Base-by-base conservation (phyloP, 108 stramenopile genomes). In the Epipyxis sp. region DNA sequence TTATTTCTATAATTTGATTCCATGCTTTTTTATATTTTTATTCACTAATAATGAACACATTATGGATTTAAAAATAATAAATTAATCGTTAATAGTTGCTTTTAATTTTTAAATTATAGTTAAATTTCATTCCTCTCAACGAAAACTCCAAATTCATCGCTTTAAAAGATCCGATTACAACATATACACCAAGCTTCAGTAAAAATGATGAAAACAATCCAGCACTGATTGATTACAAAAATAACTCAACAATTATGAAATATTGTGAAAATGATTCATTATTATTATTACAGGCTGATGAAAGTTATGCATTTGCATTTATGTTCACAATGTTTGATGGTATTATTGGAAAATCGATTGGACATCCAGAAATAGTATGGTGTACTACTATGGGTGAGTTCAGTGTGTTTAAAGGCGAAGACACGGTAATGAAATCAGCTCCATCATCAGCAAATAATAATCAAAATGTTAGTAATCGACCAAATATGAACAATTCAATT, bases 261-360 rank as follows among this genome's bases (percentile, higher is more conserved):
- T n/a, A n/a, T n/a, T n/a, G n/a, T n/a, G n/a, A n/a, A 20, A 42
- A 65, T 37, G 44, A 46, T 37, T 37, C 40, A 6, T 6, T 37
- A 57, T 13, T 57, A 29, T 6, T 34, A 13, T 25, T 74, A 42
- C 44, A 34, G 20, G 41, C 71, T 6, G 71, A 74, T 57, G 71
- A 74, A 74, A 30, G n/a, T 42, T 37, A 34, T 27, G 71, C 71
- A 10, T 74, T 74, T 42, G 71, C 71, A 46, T 74, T 74, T 32
- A 29, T 27, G 27, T 46, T 6, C 32, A 74, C 71, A 6, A 35
- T 42, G 6, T 3, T 27, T 6, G 71, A 46, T 13, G 3, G 6
- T 37, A 6, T 57, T 27, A 30, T 74, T 10, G 71, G 34, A 35
- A 16, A 30, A 27, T 6, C 43, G 25, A 42, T 29, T 13, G 71